Percentiles rank a stretch among this genome's conserved stretches.
These are phyloP conservation scores for Yamadazyma nakazawae DNA, from an alignment of 805 yeast species.

Conservation along the genomic window DNA sequence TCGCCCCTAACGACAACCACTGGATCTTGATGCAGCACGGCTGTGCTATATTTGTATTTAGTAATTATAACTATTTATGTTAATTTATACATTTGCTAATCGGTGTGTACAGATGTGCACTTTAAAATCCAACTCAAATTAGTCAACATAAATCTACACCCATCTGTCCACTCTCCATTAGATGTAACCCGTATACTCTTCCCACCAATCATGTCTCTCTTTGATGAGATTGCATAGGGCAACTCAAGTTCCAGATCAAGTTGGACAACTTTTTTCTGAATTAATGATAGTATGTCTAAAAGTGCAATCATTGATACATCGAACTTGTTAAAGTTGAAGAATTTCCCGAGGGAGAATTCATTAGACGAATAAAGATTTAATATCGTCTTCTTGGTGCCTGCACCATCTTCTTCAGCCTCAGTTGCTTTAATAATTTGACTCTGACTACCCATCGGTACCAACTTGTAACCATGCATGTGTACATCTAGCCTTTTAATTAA, in stretches of 20 bases:
- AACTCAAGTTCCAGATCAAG: constrained; percentile 56
- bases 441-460: constrained; percentile 81
- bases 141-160: constrained; percentile 77
- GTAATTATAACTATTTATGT: too few species aligned
- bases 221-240: constrained; percentile 63
- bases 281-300: constrained; percentile 55
- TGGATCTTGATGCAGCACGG: neutral
- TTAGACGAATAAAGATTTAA: constrained; percentile 66
- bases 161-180: constrained; percentile 84
- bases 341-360: constrained; percentile 66
- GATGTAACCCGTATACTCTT: constrained; percentile 69
- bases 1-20: too few species aligned
- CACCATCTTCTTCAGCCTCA: constrained; percentile 3
- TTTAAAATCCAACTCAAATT: constrained; percentile 81
- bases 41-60: neutral
- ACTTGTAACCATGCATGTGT: constrained; percentile 53
- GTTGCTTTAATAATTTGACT: constrained; percentile 63
- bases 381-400: constrained; percentile 31
- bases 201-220: constrained; percentile 70
- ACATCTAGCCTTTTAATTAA: constrained; percentile 56
- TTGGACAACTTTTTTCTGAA: constrained; percentile 43
- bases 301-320: constrained; percentile 82
- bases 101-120: constrained; percentile 53
- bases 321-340: constrained; percentile 69
- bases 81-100: neutral